Base-by-base conservation (phyloP, 352 stramenopile species). In the Stephanocyclus meneghinianus region DNA sequence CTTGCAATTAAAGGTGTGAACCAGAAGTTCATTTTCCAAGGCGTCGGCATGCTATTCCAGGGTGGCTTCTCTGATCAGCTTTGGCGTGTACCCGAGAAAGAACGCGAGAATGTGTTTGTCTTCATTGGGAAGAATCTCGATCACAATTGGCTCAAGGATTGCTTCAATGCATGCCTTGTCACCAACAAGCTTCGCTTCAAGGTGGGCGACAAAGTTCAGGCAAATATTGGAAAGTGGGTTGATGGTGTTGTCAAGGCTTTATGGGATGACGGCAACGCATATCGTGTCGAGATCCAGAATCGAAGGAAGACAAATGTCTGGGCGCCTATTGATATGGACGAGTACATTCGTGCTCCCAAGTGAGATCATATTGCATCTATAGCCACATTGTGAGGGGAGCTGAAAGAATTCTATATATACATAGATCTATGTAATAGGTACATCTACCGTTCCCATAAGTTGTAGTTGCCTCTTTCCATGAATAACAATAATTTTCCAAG, bases 1-100 rank as follows among this genome's bases (percentile, higher is more conserved):
- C 84, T 97, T 61, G 90, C 92, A 9, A 90, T 97, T 51, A 93
- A 91, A 26, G 93, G 91, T n/a, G 91, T 94, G 47, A 87, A 95
- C 45, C 55, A 91, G 53, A 96, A 95, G 81, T 97, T 96, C 78
- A 87, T 96, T 48, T 97, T 96, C 71, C 94, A 97, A 74, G 94
- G 94, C 26, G 94, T 97, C 7, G 93, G 95, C 68, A 96, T 95
- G 89, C 81, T 97, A 15, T 97, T 97, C 66, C 85, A 93, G 70
- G 93, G 92, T 37, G 77, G 81, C 5, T 87, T 92, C 26, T n/a
- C 21, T 40, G 66, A 70, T 21, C 37, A 51, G 29, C 51, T 63
- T 0, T 89, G 83, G 85, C 78, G 68, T 4, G 68, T 92, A 87
- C 50, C 82, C 60, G 72, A 90, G 74, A n/a, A 94, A 56, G 76